Percentiles rank a stretch among this genome's conserved stretches.
These are phyloP conservation scores for Sclerospora graminicola DNA, from an alignment of 352 stramenopile species.

Conservation along the genomic window DNA sequence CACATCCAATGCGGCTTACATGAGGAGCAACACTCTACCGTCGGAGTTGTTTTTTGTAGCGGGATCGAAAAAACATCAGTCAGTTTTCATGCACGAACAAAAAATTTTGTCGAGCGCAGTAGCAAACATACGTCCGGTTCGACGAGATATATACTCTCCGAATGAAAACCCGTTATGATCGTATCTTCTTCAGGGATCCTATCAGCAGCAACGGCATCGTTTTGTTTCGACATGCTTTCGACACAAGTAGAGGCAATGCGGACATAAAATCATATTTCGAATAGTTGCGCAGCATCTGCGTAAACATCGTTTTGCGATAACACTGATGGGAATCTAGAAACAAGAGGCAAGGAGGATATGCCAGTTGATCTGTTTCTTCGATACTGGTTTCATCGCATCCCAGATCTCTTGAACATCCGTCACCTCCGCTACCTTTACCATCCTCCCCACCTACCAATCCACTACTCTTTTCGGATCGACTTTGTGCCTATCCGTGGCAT, in stretches of 20 bases:
- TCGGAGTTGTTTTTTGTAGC: constrained; percentile 88
- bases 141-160: constrained; percentile 43
- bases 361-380: constrained; percentile 31
- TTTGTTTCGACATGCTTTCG: not conserved
- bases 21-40: constrained; percentile 82
- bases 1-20: constrained; percentile 64
- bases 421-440: not conserved
- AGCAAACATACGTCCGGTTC: constrained; percentile 68
- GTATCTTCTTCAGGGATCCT: constrained; percentile 8
- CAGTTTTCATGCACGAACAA: not conserved
- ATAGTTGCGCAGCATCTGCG: constrained; percentile 76
- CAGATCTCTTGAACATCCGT: not conserved
- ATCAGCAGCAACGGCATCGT: not conserved
- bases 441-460: constrained; percentile 22
- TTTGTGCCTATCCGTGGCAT: not conserved
- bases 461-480: constrained; percentile 15
- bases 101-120: not conserved
- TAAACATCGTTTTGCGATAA: constrained; percentile 86
- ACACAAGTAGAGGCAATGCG: constrained; percentile 15
- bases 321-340: constrained; percentile 94
- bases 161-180: constrained; percentile 36
- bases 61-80: constrained; percentile 81
- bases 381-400: too few relatives aligned
- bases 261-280: constrained; percentile 70
- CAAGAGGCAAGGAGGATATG: constrained; percentile 72